phyloP scores from a whole-genome alignment of 169 alveolate species.

The Plasmodium inui region DNA sequence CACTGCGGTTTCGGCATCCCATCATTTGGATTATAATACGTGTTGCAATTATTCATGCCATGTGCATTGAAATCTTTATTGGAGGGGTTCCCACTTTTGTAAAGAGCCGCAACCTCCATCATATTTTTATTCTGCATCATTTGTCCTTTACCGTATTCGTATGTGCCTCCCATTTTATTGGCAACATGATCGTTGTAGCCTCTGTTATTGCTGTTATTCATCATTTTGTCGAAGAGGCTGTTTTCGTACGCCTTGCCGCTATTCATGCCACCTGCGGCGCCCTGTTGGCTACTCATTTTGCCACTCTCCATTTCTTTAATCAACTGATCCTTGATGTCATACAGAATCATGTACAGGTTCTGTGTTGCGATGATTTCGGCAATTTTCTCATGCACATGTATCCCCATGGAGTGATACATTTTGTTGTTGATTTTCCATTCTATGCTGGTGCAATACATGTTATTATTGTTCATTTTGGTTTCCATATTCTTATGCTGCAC shows the following conservation, averaged over 20 bases:
- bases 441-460: conserved; percentile 35
- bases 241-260: not conserved
- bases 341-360: conserved; percentile 35
- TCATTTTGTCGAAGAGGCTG: conserved; percentile 6
- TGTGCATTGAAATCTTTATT: not conserved
- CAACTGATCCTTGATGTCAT: conserved; percentile 62
- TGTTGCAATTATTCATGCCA: conserved; percentile 15
- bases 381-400: conserved; percentile 53
- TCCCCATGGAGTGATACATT: conserved; percentile 59
- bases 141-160: not conserved
- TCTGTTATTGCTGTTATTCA: conserved; percentile 11
- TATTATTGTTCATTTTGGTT: conserved; percentile 37
- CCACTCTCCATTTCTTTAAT: conserved; percentile 33
- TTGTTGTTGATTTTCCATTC: conserved; percentile 73
- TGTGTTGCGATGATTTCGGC: conserved; percentile 70
- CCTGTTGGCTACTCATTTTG: conserved; percentile 13
- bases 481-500: conserved; percentile 65
- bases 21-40: conserved; percentile 4
- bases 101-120: not conserved
- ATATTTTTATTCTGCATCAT: conserved; percentile 1
- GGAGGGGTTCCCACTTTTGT: not conserved
- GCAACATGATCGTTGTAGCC: not conserved
- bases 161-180: not conserved
- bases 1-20: not conserved
- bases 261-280: not conserved